Evolutionary conservation across 257 asterid species (phyloP).

Genomic region (Scutellaria galericulata): DNA sequence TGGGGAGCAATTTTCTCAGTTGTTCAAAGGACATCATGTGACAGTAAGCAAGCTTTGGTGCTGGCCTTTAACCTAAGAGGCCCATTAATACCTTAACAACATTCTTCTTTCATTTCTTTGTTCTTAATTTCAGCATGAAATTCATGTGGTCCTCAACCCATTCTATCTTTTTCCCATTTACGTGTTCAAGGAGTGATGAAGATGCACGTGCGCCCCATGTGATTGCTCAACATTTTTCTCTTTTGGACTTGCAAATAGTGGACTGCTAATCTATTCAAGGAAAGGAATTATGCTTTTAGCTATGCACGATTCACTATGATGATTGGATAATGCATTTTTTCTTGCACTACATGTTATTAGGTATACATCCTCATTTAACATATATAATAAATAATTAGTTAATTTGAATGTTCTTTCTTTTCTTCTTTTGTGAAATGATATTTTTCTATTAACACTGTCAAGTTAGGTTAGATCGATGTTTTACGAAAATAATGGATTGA

Average conservation of each 20-base stretch:
- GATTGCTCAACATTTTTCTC: conserved; percentile 8
- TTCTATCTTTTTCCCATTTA: conserved; percentile 10
- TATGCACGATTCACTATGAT: conserved; percentile 22
- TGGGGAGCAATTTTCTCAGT: neutral
- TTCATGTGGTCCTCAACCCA: conserved; percentile 36
- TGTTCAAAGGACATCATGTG: conserved; percentile 17
- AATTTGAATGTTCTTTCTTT: too few relatives aligned
- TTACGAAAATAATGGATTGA: too few relatives aligned
- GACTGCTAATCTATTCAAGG: neutral
- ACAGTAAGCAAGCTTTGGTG: conserved; percentile 9
- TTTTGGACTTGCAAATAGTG: neutral
- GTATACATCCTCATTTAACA: neutral
- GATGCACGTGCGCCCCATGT: conserved; percentile 44
- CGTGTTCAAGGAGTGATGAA: conserved; percentile 30
- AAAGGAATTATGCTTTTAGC: conserved; percentile 23
- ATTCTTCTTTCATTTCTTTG: too few relatives aligned
- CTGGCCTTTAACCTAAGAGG: neutral
- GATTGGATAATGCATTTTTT: conserved; percentile 11
- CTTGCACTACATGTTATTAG: conserved; percentile 16
- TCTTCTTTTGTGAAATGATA: too few relatives aligned
- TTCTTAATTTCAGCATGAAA: too few relatives aligned
- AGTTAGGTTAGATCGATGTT: too few relatives aligned
- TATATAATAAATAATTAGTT: neutral
- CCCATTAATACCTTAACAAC: too few relatives aligned
- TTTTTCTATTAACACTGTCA: too few relatives aligned